Evolutionary conservation across 208 protist species (phyloP).

Genomic region (Acanthamoeba royreba): DNA sequence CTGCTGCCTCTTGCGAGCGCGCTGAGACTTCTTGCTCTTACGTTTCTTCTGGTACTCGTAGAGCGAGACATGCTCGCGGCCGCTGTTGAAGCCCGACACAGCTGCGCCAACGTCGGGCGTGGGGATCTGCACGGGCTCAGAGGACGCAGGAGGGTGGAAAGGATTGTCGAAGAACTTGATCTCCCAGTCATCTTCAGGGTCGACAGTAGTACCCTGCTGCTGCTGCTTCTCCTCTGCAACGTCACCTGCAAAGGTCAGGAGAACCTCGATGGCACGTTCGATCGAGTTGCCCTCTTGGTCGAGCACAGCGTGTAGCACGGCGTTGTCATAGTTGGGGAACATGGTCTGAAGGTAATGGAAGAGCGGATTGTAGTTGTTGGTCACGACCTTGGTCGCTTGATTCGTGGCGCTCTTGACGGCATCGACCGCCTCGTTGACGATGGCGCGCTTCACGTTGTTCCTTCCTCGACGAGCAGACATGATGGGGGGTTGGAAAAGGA

Average conservation of each 20-base stretch:
- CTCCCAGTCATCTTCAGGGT: too few relatives aligned
- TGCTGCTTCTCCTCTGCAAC: background rate
- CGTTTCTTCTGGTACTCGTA: background rate
- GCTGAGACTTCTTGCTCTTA: background rate
- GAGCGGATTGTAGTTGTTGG: background rate
- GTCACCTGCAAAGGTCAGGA: background rate
- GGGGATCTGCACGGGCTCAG: too few relatives aligned
- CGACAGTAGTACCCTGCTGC: background rate
- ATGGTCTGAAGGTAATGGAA: background rate
- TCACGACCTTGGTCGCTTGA: background rate
- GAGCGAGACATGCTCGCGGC: background rate
- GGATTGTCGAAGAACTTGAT: background rate
- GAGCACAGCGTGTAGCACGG: background rate
- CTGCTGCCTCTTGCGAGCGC: background rate
- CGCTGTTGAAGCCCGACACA: background rate
- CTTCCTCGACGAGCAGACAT: background rate
- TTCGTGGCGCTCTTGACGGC: background rate
- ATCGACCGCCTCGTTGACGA: background rate
- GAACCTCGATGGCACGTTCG: background rate
- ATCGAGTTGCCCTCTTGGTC: background rate
- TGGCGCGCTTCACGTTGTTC: background rate
- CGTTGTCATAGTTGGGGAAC: slow-evolving; percentile 12
- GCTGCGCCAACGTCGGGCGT: too few relatives aligned
- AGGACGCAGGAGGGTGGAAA: too few relatives aligned
- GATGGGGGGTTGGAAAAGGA: too few relatives aligned